Base-by-base conservation (phyloP, 495 filamentous ascomycete genomes). In the Penicillium daleae region DNA sequence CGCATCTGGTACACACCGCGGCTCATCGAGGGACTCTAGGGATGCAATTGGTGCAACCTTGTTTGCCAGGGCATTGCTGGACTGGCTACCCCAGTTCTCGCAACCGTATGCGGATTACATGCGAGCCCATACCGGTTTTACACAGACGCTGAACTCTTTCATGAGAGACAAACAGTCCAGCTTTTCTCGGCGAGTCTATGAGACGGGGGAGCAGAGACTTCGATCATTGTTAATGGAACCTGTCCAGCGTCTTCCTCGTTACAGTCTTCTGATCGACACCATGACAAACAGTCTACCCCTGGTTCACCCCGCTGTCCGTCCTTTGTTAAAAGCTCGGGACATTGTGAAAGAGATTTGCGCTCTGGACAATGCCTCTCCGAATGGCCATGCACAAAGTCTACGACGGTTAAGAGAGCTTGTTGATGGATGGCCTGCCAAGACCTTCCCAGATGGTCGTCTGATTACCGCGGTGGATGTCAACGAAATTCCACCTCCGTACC, bases 151-250 rank as follows among this genome's bases (percentile, higher is more conserved):
- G 35, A 91, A 87, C 57, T 79, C 82, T 4, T 90, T 93, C 69
- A 80, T 90, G 66, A 88, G 86, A 66, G 87, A 91, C 64, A 80
- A 75, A 22, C 86, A 89, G 48, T 92, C 94, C 3, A 92, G 89
- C 66, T 92, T 96, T 68, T 89, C 89, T 0, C 86, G 87, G 69
- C 77, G 89, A 58, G 83, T 97, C 1, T 87, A 91, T 42, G 87
- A 93, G 57, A 90, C 88, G 10, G 96, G 95, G 40, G 95, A 99
- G 71, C 96, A 99, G 68, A 82, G 86, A 58, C 80, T 99, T 32
- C 91, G 92, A 40, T 97, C 93, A n/a, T 81, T 93, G 55, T 82
- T 98, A 46, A 98, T 98, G 75, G 95, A 99, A 75, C 95, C 95
- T 1, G 93, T 99, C 9, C 95, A 99, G 73, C 84, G 95, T 26